Conservation (phyloP, 768 basidiomycete genomes). For the Suillus subluteus region DNA sequence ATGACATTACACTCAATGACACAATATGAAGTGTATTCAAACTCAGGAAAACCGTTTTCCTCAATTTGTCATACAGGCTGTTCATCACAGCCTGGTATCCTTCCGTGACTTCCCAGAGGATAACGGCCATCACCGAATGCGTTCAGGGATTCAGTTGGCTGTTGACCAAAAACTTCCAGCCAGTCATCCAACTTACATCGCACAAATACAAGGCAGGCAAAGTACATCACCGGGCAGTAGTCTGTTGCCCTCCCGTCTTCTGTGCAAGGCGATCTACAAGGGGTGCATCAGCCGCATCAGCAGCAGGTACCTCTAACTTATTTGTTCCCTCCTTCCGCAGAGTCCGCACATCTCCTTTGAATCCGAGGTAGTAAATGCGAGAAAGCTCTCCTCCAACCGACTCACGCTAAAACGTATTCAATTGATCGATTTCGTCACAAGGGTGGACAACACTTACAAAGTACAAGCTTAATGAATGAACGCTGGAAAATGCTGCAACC, state of each 20-base stretch:
- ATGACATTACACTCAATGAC: not conserved
- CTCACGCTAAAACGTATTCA: slow-evolving; percentile 51
- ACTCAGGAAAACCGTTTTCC: not conserved
- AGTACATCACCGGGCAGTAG: slow-evolving; percentile 53
- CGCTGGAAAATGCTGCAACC: slow-evolving; percentile 74
- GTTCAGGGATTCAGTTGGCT: not conserved
- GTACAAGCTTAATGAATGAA: slow-evolving; percentile 74
- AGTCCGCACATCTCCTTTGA: slow-evolving; percentile 71
- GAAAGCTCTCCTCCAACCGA: slow-evolving; percentile 66
- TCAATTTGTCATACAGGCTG: not conserved
- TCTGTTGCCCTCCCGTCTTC: slow-evolving; percentile 61
- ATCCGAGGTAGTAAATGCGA: slow-evolving; percentile 79
- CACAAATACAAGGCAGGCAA: slow-evolving; percentile 7
- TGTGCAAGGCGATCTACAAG: slow-evolving; percentile 62
- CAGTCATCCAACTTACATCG: not conserved
- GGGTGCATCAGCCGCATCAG: slow-evolving; percentile 74
- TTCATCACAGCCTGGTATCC: slow-evolving; percentile 4
- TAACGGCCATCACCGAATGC: not conserved
- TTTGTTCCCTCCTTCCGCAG: slow-evolving; percentile 60
- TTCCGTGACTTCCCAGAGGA: not conserved
- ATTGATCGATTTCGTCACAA: slow-evolving; percentile 6
- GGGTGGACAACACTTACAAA: slow-evolving; percentile 58
- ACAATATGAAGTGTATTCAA: not conserved
- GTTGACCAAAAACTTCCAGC: not conserved
- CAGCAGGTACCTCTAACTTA: slow-evolving; percentile 77